These are phyloP conservation scores for Perkinsela sp. DNA, from an alignment of 208 protist species.

Conservation along the genomic window DNA sequence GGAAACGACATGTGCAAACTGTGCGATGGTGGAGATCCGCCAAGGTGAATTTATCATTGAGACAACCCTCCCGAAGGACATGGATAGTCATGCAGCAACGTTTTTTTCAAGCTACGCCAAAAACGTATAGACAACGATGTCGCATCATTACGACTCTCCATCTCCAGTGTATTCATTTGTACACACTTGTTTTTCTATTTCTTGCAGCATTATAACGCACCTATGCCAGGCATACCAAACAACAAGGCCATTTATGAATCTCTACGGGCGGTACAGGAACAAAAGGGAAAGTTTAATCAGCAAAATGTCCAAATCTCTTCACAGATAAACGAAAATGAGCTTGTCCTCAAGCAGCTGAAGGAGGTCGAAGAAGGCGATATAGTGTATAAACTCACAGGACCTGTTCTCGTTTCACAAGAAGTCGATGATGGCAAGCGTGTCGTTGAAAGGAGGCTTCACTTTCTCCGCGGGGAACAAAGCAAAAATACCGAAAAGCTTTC, in stretches of 20 bases:
- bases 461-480: constrained; percentile 63
- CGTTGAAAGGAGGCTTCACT: constrained; percentile 61
- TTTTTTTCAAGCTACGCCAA: no score
- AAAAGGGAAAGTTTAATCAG: constrained; percentile 49
- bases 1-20: no score
- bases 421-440: constrained; percentile 61
- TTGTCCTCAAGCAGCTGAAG: constrained; percentile 69
- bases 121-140: no score
- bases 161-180: no score
- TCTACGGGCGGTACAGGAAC: constrained; percentile 39
- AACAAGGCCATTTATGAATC: constrained; percentile 23
- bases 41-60: background rate
- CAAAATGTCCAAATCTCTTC: constrained; percentile 48
- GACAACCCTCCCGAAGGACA: background rate
- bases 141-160: no score
- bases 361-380: constrained; percentile 48
- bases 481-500: constrained; percentile 32
- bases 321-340: constrained; percentile 75
- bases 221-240: no score
- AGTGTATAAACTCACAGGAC: constrained; percentile 78
- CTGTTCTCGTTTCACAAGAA: constrained; percentile 68
- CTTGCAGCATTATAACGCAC: no score
- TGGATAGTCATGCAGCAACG: background rate
- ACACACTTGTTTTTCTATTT: no score
- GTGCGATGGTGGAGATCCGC: background rate